phyloP scores from a whole-genome alignment of 2,329 filamentous ascomycete species.

The Venturia carpophila region DNA sequence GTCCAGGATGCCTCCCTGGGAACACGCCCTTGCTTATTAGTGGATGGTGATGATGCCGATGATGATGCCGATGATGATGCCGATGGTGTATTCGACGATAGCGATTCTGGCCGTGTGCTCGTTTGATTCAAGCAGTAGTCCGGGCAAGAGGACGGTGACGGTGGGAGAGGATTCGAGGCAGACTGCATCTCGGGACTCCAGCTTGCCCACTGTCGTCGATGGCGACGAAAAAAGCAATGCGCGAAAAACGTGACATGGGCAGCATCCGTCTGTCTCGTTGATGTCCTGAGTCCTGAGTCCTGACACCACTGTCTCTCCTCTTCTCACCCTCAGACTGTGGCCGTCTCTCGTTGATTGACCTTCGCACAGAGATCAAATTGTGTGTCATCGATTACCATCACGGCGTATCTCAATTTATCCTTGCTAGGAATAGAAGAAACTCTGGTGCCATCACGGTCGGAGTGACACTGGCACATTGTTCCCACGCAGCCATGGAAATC shows the following conservation, averaged over 20 bases:
- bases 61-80: not conserved
- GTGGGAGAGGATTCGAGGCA: too few species aligned
- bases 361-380: not conserved
- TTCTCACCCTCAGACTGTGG: too few species aligned
- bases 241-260: not conserved
- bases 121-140: not conserved
- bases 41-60: not conserved
- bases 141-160: not conserved
- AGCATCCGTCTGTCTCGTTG: too few species aligned
- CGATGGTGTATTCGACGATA: not conserved
- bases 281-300: too few species aligned
- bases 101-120: not conserved
- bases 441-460: not conserved
- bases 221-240: not conserved
- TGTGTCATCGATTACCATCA: not conserved
- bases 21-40: conserved; percentile 2
- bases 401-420: not conserved
- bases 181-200: not conserved
- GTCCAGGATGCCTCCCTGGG: not conserved
- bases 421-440: not conserved
- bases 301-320: not conserved
- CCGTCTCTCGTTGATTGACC: not conserved
- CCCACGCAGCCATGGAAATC: not conserved
- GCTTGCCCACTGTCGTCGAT: not conserved
- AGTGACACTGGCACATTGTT: not conserved